Evolutionary conservation across 2,329 filamentous ascomycete species (phyloP).

Genomic region (Trichophyton equinum): DNA sequence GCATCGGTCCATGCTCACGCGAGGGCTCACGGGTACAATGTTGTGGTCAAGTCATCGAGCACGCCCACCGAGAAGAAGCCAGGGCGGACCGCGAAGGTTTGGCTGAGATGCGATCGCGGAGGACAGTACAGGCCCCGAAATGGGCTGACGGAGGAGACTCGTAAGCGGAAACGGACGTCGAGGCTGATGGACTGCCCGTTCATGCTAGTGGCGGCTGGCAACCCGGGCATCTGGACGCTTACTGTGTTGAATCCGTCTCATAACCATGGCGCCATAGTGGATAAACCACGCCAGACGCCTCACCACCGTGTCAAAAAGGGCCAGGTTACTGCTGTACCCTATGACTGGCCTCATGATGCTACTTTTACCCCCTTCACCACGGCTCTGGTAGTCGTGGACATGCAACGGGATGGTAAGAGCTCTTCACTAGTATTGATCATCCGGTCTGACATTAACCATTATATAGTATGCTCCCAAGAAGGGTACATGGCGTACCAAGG

Average conservation of each 20-base stretch:
- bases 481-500: conserved; percentile 36
- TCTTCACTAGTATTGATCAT: not conserved
- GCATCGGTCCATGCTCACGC: conserved; percentile 31
- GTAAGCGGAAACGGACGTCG: conserved; percentile 33
- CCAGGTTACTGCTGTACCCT: conserved; percentile 30
- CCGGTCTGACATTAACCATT: not conserved
- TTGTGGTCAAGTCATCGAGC: conserved; percentile 36
- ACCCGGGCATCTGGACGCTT: conserved; percentile 33
- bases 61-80: conserved; percentile 35
- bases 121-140: conserved; percentile 35
- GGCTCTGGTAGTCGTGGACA: conserved; percentile 36
- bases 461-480: conserved; percentile 30
- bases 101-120: conserved; percentile 34
- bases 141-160: conserved; percentile 34
- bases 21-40: conserved; percentile 33
- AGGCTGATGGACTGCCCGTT: conserved; percentile 35
- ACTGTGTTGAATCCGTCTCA: conserved; percentile 32
- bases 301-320: conserved; percentile 35
- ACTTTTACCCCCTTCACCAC: conserved; percentile 35
- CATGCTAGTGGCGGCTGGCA: conserved; percentile 33
- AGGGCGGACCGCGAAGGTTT: conserved; percentile 33
- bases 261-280: conserved; percentile 32
- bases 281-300: conserved; percentile 29
- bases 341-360: conserved; percentile 37
- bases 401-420: conserved; percentile 36